These are phyloP conservation scores for Spergularia azorica DNA, from an alignment of 179 eudicot species.

Conservation along the genomic window DNA sequence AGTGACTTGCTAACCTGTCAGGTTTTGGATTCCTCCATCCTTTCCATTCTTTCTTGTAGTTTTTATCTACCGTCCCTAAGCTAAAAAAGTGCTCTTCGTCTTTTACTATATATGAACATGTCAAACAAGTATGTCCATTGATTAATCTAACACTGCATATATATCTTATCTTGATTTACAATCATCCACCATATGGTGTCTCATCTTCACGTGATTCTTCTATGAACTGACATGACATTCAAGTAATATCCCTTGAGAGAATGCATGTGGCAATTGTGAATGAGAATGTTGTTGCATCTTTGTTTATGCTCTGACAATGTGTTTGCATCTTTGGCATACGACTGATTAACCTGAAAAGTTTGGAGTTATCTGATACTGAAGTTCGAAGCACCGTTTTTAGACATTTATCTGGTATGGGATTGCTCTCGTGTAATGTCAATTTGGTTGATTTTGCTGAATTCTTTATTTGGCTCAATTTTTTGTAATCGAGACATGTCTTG, in stretches of 20 bases:
- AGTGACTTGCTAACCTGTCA: conserved; percentile 69
- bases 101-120: background rate
- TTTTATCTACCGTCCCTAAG: background rate
- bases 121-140: background rate
- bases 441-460: background rate
- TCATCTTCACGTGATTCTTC: too few species aligned
- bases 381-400: conserved; percentile 82
- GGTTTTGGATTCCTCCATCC: conserved; percentile 34
- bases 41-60: background rate
- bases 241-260: too few species aligned
- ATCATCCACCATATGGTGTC: too few species aligned
- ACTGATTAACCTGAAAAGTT: conserved; percentile 58
- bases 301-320: too few species aligned
- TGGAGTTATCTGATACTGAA: conserved; percentile 93
- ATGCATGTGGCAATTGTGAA: background rate
- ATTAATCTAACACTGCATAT: background rate
- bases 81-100: background rate
- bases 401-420: conserved; percentile 65
- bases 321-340: conserved; percentile 39
- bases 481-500: background rate
- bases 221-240: too few species aligned
- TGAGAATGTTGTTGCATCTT: too few species aligned
- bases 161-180: too few species aligned
- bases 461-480: background rate
- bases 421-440: background rate